Percentiles rank a stretch among this genome's conserved stretches.
These are phyloP conservation scores for Xanthoceras sorbifolium DNA, from an alignment of 345 rosid genomes.

Conservation along the genomic window DNA sequence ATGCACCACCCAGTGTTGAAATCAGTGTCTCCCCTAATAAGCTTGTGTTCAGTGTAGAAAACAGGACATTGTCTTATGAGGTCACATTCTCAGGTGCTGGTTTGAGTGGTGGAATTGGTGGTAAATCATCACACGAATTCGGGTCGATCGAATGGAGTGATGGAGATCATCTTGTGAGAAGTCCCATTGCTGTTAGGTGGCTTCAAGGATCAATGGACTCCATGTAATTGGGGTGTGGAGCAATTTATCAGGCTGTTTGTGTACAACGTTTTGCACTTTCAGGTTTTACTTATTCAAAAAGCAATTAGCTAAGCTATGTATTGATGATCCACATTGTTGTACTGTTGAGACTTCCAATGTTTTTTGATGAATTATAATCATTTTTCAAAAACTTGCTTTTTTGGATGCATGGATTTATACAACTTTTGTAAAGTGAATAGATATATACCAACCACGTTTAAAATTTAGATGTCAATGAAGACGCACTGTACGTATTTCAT, in stretches of 20 bases:
- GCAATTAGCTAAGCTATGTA: not conserved
- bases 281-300: not conserved
- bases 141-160: constrained; percentile 87
- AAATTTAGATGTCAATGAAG: no score
- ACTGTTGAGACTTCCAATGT: not conserved
- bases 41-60: constrained; percentile 62
- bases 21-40: constrained; percentile 57
- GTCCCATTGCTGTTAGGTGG: constrained; percentile 73
- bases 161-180: constrained; percentile 68
- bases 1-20: constrained; percentile 57
- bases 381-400: no score
- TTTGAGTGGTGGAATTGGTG: constrained; percentile 34
- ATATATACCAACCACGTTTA: no score
- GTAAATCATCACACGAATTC: constrained; percentile 34
- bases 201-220: constrained; percentile 45
- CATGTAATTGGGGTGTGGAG: constrained; percentile 15
- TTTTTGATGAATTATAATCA: no score
- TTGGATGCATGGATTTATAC: no score
- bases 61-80: constrained; percentile 52
- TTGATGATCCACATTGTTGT: not conserved
- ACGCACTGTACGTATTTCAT: no score
- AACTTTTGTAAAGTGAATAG: no score
- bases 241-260: not conserved
- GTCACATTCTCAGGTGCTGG: constrained; percentile 53
- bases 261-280: not conserved